A percentile compares a stretch with the other conserved stretches of the same genome.
Conservation (phyloP, 2,329 filamentous ascomycete species). For the Tetracladium maxilliforme region DNA sequence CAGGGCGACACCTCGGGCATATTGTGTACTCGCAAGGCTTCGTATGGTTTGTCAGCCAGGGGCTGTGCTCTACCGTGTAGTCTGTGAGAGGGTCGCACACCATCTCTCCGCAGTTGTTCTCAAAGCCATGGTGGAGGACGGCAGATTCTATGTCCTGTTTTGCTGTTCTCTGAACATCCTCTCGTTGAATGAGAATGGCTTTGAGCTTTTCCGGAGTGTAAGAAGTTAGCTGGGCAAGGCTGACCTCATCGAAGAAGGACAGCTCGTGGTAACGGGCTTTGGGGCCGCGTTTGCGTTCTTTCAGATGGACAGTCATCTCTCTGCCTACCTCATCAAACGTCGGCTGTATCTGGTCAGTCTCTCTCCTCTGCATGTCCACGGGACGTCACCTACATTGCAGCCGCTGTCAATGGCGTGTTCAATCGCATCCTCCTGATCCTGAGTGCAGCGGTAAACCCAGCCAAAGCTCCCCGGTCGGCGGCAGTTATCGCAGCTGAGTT, state of each 20-base stretch:
- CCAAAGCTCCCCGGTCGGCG: constrained; percentile 38
- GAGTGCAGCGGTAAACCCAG: constrained; percentile 61
- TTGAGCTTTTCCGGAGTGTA: constrained; percentile 33
- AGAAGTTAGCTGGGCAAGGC: constrained; percentile 20
- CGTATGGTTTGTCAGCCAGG: too few species aligned
- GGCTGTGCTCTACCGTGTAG: too few species aligned
- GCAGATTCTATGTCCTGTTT: too few species aligned
- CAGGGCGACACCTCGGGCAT: constrained; percentile 32
- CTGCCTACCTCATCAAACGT: constrained; percentile 15
- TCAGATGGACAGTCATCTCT: constrained; percentile 7
- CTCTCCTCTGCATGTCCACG: too few species aligned
- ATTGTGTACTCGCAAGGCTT: constrained; percentile 19
- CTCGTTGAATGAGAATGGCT: constrained; percentile 31
- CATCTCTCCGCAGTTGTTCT: too few species aligned
- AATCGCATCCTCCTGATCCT: constrained; percentile 38
- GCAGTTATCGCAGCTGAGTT: constrained; percentile 43
- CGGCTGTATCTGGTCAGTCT: constrained; percentile 17
- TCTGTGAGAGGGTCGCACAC: too few species aligned
- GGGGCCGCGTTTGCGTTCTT: constrained; percentile 23
- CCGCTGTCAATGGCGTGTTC: constrained; percentile 17
- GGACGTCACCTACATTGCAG: too few species aligned
- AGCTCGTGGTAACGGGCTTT: constrained; percentile 15
- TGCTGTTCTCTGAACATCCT: too few species aligned
- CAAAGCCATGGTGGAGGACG: too few species aligned
- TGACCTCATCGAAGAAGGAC: constrained; percentile 21